Base-by-base conservation (phyloP, 2,329 filamentous ascomycete genomes). In the Gnomoniopsis sp. region DNA sequence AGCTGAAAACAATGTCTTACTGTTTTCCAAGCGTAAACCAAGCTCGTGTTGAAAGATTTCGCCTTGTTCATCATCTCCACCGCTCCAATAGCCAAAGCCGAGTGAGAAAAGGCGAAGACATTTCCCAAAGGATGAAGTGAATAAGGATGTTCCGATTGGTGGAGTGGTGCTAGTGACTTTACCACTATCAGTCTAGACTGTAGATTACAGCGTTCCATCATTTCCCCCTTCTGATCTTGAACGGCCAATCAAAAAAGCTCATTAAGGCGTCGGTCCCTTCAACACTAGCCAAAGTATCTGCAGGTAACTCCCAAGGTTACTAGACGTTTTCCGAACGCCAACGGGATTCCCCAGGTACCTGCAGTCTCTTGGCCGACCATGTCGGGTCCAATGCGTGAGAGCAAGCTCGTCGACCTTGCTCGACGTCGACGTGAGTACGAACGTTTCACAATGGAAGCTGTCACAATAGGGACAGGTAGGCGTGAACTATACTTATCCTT, bases 321-420 rank as follows among this genome's bases (percentile, higher is more conserved):
- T 49, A 46, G 49, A 49, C 48, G 49, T 33, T 51, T 34, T 51
- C 21, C 14, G 11, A 38, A 21, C 52, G 48, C n/a, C 19, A 52
- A 30, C 49, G 56, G 58, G 58, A 58, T 38, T n/a, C 53, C 58
- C 50, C 54, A 69, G 67, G 69, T 71, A 71, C 70, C 65, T 30
- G 8, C 4, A 30, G 26, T 30, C 26, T 30, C 26, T 30, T 30
- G 26, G 26, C 8, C 26, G 8, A 30, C 8, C 4, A 8, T 30
- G 26, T n/a, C n/a, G 26, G 26, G 26, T 30, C 26, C 4, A 30
- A 4, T 30, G 26, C 8, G 26, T 30, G 26, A 30, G 26, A 8
- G 4, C 26, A n/a, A n/a, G n/a, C 8, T 30, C 26, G 26, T 30
- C 26, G 26, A 30, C 26, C n/a, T 30, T 30, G 8, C 26, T 30